Conservation (phyloP, 2,329 filamentous ascomycete species). For the Geosmithia morbida region DNA sequence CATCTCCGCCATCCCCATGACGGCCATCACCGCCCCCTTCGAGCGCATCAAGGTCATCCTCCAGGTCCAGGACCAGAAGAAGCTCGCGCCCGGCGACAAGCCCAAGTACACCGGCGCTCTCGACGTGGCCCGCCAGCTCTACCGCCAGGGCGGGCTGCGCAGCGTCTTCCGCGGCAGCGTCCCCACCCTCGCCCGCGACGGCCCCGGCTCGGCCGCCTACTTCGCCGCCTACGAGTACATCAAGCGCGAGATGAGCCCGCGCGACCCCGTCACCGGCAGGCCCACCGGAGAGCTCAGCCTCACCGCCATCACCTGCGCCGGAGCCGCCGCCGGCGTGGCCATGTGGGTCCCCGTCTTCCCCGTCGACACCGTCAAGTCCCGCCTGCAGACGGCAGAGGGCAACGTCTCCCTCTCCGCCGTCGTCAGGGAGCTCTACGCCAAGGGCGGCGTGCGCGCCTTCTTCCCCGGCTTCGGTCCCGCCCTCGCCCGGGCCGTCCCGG, state of each 20-base stretch:
- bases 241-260: constrained; percentile 74
- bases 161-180: constrained; percentile 84
- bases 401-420: constrained; percentile 69
- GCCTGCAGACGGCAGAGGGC: constrained; percentile 82
- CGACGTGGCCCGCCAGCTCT: constrained; percentile 88
- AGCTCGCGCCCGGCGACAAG: constrained; percentile 78
- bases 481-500: constrained; percentile 81
- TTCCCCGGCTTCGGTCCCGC: constrained; percentile 95
- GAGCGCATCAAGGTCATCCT: constrained; percentile 98
- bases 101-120: constrained; percentile 76
- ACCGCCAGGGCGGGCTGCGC: constrained; percentile 76
- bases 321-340: constrained; percentile 80
- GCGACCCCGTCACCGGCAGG: constrained; percentile 58
- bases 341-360: constrained; percentile 99
- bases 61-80: constrained; percentile 90
- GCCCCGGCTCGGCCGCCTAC: constrained; percentile 85
- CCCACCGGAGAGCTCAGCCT: constrained; percentile 67
- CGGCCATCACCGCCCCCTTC: constrained; percentile 93
- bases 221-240: constrained; percentile 96
- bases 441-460: constrained; percentile 78
- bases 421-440: constrained; percentile 67
- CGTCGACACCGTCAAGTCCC: constrained; percentile 89
- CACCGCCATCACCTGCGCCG: constrained; percentile 69
- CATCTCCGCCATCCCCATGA: constrained; percentile 97
- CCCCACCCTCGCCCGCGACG: constrained; percentile 88